phyloP scores from a whole-genome alignment of 2,329 filamentous ascomycete genomes.

The Cryphonectria naterciae region DNA sequence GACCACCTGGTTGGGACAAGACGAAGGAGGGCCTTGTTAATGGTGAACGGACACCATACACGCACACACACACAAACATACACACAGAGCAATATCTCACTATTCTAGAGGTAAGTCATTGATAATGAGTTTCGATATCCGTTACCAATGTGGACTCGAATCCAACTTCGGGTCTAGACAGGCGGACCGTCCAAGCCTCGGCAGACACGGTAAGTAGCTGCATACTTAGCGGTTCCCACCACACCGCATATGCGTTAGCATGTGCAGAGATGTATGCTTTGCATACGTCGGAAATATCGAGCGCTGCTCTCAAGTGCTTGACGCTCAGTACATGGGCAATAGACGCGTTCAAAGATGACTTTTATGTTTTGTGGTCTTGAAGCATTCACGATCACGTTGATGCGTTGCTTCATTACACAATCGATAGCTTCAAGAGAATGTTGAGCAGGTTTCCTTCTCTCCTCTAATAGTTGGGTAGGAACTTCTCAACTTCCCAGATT shows the following conservation, averaged over 20 bases:
- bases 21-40: background rate
- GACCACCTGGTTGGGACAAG: background rate
- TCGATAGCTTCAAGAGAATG: background rate
- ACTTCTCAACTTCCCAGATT: background rate
- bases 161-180: background rate
- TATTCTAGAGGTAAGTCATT: background rate
- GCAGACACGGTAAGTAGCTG: background rate
- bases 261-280: background rate
- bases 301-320: background rate
- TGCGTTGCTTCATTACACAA: background rate
- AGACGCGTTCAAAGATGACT: background rate
- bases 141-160: background rate
- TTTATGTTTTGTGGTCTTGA: background rate
- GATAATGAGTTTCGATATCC: background rate
- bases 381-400: background rate
- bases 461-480: background rate
- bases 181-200: conserved; percentile 6
- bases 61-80: background rate
- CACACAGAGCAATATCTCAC: background rate
- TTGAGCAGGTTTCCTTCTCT: background rate
- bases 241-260: background rate
- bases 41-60: background rate
- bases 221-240: background rate
- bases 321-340: background rate
- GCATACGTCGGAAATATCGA: background rate